These are phyloP conservation scores for Fraxinus excelsior DNA, from an alignment of 257 asterid genomes.

Conservation along the genomic window DNA sequence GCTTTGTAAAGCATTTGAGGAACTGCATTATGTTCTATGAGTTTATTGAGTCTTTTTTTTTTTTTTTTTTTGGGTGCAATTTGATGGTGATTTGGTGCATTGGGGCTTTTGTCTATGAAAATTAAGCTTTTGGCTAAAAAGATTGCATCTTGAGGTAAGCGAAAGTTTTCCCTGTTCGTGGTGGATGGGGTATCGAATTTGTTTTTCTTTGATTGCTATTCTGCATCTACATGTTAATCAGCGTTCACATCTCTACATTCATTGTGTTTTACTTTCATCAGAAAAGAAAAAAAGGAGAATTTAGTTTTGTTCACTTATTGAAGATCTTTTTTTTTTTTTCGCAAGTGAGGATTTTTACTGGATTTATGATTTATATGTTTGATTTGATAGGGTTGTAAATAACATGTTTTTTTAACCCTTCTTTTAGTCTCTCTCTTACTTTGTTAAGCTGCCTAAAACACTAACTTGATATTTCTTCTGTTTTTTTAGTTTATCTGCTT, in stretches of 20 bases:
- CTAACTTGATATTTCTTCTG: constrained; percentile 8
- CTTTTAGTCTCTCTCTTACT: constrained; percentile 11
- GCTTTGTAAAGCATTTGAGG: constrained; percentile 38
- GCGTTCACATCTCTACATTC: background rate
- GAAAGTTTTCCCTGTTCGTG: background rate
- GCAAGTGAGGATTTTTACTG: constrained; percentile 15
- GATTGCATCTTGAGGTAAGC: constrained; percentile 28
- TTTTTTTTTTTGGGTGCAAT: constrained; percentile 27
- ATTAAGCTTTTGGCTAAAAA: constrained; percentile 28
- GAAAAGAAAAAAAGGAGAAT: background rate
- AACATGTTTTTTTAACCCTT: background rate
- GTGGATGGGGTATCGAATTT: constrained; percentile 13
- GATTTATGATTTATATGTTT: constrained; percentile 25
- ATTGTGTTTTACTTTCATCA: background rate
- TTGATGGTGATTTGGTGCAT: constrained; percentile 28
- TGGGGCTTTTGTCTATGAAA: constrained; percentile 15
- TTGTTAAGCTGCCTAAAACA: constrained; percentile 1
- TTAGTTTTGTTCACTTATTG: constrained; percentile 16
- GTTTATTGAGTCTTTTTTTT: constrained; percentile 21
- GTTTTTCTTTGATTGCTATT: constrained; percentile 23
- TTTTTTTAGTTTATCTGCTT: background rate
- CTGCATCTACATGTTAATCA: constrained; percentile 1
- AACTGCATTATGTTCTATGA: constrained; percentile 43
- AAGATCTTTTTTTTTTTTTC: background rate
- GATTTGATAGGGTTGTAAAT: constrained; percentile 14